Conservation (phyloP, 768 basidiomycete species). For the Agrocybe chaxingu region DNA sequence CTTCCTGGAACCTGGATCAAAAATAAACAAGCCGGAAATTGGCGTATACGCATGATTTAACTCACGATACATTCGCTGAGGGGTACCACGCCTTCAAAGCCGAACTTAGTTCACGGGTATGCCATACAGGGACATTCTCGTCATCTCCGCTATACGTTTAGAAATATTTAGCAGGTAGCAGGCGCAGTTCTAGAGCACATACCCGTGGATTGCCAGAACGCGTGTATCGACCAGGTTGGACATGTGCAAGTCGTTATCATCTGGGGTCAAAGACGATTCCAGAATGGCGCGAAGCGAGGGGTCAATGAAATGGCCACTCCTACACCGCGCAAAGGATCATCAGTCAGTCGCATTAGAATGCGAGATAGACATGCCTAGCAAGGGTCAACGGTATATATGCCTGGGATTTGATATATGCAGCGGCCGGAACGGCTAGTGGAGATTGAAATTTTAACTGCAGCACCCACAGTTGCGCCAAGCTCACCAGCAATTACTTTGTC, state of each 20-base stretch:
- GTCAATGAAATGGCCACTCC: constrained; percentile 68
- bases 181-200: constrained; percentile 14
- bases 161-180: background rate
- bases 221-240: constrained; percentile 72
- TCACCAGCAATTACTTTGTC: constrained; percentile 67
- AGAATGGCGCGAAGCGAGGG: constrained; percentile 70
- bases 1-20: constrained; percentile 53
- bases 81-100: constrained; percentile 57
- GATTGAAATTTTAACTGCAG: background rate
- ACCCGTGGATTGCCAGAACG: constrained; percentile 80
- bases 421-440: constrained; percentile 65
- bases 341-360: background rate
- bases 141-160: constrained; percentile 57
- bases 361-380: constrained; percentile 42
- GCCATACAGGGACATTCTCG: constrained; percentile 86
- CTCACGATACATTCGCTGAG: constrained; percentile 51
- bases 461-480: constrained; percentile 4
- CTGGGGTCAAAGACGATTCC: constrained; percentile 70
- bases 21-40: background rate
- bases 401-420: constrained; percentile 86
- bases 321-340: background rate
- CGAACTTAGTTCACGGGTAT: constrained; percentile 64
- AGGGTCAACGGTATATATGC: constrained; percentile 74
- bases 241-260: constrained; percentile 85
- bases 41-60: background rate